Evolutionary conservation across 306 rosid species (phyloP).

Genomic region (Pterocarpus santalinus): DNA sequence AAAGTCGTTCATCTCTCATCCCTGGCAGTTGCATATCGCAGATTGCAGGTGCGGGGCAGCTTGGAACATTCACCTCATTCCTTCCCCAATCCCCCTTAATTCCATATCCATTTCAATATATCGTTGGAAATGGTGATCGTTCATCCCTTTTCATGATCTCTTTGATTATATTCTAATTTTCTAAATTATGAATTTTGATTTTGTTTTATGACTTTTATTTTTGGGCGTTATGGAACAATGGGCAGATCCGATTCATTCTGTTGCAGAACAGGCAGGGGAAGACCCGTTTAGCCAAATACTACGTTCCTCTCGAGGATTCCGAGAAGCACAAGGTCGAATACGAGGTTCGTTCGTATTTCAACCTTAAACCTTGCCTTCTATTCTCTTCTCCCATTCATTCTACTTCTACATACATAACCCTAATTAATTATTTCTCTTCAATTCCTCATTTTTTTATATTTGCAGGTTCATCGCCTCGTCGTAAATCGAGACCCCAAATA

Average conservation of each 20-base stretch:
- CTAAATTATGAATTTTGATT: not conserved
- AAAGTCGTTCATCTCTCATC: not conserved
- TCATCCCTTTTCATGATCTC: not conserved
- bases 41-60: not conserved
- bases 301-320: slow-evolving; percentile 97
- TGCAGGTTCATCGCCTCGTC: slow-evolving; percentile 95
- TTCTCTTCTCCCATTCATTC: too few species aligned
- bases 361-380: too few species aligned
- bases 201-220: not conserved
- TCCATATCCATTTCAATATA: not conserved
- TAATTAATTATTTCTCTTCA: not conserved
- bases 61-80: not conserved
- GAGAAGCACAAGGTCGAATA: slow-evolving; percentile 98
- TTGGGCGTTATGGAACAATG: not conserved
- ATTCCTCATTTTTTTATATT: slow-evolving; percentile 29
- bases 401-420: too few species aligned
- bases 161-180: not conserved
- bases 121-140: slow-evolving; percentile 44
- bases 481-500: slow-evolving; percentile 97
- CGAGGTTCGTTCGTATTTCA: slow-evolving; percentile 61
- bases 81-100: not conserved
- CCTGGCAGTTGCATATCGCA: not conserved
- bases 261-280: slow-evolving; percentile 94
- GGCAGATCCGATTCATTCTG: slow-evolving; percentile 97
- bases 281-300: slow-evolving; percentile 93